These are phyloP conservation scores for Ephemerocybe angulata DNA, from an alignment of 768 basidiomycete species.

Conservation along the genomic window DNA sequence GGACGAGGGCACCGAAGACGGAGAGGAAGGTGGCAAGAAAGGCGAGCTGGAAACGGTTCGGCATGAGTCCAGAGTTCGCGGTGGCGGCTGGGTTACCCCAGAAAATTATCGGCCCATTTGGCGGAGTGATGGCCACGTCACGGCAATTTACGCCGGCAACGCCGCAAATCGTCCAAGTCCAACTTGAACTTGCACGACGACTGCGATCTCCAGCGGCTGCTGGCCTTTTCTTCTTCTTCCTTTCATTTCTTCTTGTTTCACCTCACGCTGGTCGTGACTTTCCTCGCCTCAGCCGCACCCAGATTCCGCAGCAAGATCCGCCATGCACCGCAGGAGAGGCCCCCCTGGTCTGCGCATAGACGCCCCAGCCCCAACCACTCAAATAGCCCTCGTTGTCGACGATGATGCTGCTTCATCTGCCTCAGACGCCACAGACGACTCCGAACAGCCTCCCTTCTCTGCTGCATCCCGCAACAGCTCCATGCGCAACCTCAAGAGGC, in stretches of 20 bases:
- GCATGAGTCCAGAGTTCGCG: constrained; percentile 34
- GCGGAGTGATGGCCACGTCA: not conserved
- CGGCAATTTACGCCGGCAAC: no score
- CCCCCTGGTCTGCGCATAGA: constrained; percentile 58
- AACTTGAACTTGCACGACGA: not conserved
- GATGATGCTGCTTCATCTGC: constrained; percentile 38
- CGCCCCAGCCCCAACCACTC: constrained; percentile 45
- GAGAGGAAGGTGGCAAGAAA: constrained; percentile 52
- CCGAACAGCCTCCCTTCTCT: constrained; percentile 42
- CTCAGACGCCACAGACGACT: constrained; percentile 51
- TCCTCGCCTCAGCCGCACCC: not conserved
- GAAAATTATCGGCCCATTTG: no score
- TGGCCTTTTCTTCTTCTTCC: constrained; percentile 19
- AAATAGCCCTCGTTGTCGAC: constrained; percentile 42
- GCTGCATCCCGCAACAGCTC: constrained; percentile 19
- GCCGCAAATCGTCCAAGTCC: no score
- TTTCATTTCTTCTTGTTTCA: constrained; percentile 29
- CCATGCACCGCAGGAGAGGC: constrained; percentile 46
- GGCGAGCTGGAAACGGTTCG: constrained; percentile 51
- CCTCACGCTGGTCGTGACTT: constrained; percentile 44
- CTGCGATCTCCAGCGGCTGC: not conserved
- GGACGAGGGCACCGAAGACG: constrained; percentile 46
- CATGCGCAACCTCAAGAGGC: constrained; percentile 67
- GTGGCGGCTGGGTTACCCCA: no score
- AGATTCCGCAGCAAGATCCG: not conserved